phyloP scores from a whole-genome alignment of 148 eudicot genomes.

The Silene uniflora region DNA sequence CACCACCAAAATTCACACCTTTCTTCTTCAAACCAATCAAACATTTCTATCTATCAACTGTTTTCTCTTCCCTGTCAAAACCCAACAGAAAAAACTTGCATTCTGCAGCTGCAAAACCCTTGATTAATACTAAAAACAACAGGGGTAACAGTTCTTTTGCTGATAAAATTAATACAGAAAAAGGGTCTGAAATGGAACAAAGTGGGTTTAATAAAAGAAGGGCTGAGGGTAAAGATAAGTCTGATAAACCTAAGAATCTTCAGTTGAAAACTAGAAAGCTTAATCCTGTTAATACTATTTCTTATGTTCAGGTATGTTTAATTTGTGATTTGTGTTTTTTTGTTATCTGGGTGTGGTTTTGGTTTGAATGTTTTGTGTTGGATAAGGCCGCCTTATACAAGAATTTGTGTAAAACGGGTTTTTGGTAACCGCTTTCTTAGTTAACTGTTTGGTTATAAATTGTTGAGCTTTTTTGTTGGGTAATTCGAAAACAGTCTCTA shows the following conservation, averaged over 20 bases:
- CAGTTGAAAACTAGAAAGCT: slow-evolving; percentile 59
- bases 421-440: no score
- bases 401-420: no score
- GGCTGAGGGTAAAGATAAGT: slow-evolving; percentile 76
- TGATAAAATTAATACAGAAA: slow-evolving; percentile 27
- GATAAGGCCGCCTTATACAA: not conserved
- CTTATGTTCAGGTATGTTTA: slow-evolving; percentile 66
- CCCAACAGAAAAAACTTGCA: slow-evolving; percentile 16
- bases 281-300: slow-evolving; percentile 71
- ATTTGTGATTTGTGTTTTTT: not conserved
- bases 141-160: slow-evolving; percentile 36
- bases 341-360: not conserved
- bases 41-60: slow-evolving; percentile 22
- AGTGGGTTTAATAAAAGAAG: slow-evolving; percentile 64
- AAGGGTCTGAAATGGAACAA: slow-evolving; percentile 28
- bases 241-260: slow-evolving; percentile 45
- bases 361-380: slow-evolving; percentile 6
- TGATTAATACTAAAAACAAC: slow-evolving; percentile 1
- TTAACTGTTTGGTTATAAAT: no score
- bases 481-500: no score
- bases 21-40: slow-evolving; percentile 21
- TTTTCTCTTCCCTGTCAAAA: slow-evolving; percentile 34
- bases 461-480: no score
- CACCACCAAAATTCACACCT: slow-evolving; percentile 23
- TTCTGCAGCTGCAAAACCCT: slow-evolving; percentile 20